Base-by-base conservation (phyloP, 2,329 filamentous ascomycete species). In the Aphanocladium album region DNA sequence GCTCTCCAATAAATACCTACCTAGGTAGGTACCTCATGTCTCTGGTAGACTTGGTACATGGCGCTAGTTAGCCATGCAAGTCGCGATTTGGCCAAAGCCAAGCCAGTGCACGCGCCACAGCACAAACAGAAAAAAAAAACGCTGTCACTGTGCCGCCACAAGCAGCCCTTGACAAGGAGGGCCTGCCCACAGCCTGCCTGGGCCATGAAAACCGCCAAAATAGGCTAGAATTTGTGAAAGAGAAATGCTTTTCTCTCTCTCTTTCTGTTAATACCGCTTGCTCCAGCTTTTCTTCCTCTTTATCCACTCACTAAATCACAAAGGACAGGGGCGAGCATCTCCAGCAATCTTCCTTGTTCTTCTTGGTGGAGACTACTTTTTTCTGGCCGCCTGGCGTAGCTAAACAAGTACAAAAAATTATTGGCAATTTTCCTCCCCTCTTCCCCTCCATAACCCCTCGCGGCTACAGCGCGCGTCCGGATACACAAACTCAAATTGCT, bases 361-460 rank as follows among this genome's bases (percentile, higher is more conserved):
- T 1, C 27, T 50, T 50, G 27, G 50, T 54, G 51, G 58, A 50
- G 51, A 60, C 37, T 17, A 16, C 33, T 60, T 30, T 54, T 60
- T 55, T 55, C 45, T 46, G 39, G 57, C 30, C 57, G 49, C 39
- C 43, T 53, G 50, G 33, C 33, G 58, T 39, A 35, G 57, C 37
- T 33, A 41, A 41, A 49, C 58, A 50, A 35, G 30, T 30, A 55
- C 45, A 55, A 60, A 54, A 60, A 60, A 60, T 41, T 60, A 54
- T 56, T 56, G 51, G 9, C 45, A 60, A 50, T 43, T 60, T 59
- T 60, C 51, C 58, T 60, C 58, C 51, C 51, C 43, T 56, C 37
- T 56, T 56, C 58, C 58, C 58, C 58, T 60, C 58, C 51, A 56
- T 55, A 60, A 56, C 58, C 58, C 58, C 58, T 60, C 58, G 58